Conservation (phyloP, 2,329 filamentous ascomycete species). For the Ophiostoma ulmi region DNA sequence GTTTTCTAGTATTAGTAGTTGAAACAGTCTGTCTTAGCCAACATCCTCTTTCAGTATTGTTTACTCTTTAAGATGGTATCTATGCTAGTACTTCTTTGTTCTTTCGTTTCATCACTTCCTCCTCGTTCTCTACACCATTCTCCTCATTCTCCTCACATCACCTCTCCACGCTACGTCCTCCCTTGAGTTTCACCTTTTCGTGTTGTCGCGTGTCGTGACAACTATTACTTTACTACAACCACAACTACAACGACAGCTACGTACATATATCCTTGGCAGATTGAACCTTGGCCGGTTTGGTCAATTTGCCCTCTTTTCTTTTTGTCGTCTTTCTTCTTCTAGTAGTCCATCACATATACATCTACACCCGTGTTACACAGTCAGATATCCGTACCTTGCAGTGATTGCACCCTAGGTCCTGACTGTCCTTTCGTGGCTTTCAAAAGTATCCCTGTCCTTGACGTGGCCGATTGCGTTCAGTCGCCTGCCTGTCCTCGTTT, state of each 20-base stretch:
- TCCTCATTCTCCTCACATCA: neutral
- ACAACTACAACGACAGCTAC: too few species aligned
- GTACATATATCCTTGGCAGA: too few species aligned
- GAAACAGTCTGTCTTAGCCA: neutral
- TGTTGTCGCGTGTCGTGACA: neutral
- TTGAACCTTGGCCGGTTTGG: neutral
- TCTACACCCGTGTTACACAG: neutral
- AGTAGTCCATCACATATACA: neutral
- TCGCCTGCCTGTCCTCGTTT: too few species aligned
- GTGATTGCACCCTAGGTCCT: too few species aligned
- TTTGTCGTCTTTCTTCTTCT: too few species aligned
- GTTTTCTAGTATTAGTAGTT: neutral
- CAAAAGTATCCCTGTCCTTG: neutral
- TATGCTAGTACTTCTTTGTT: neutral
- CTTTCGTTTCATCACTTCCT: neutral
- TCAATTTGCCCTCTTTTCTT: constrained; percentile 6
- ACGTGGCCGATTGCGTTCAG: too few species aligned
- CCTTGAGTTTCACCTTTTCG: neutral
- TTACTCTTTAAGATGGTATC: neutral
- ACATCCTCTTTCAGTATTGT: too few species aligned
- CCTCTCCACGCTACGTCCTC: neutral
- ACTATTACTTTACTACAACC: too few species aligned
- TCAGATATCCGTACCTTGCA: too few species aligned
- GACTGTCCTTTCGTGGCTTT: too few species aligned
- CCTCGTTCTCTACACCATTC: neutral